Evolutionary conservation across 768 basidiomycete genomes (phyloP), one percentile per base, ranked within the genome.

Genomic region (Boletus reticuloceps): DNA sequence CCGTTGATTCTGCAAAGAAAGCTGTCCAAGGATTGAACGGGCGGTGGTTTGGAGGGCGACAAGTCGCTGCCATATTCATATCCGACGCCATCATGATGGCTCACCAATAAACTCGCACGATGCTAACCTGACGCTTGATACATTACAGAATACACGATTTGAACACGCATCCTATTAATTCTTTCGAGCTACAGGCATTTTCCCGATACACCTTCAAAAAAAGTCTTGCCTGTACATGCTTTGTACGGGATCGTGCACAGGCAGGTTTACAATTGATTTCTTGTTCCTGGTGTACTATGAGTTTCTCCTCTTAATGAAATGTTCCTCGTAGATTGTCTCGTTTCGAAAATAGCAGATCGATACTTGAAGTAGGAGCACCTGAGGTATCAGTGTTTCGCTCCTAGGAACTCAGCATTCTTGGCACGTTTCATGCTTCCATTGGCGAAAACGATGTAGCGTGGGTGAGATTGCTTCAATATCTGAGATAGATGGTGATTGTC

Each of bases 41-140:
- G 50, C 89, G 97, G 56, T 98, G 93, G 91, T 99, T 99, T 67
- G 94, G 93, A 56, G 94, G 94, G 56, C 87, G 87, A 73, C 88
- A 90, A 73, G 83, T 97, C 55, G 83, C 87, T 44, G 94, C 93
- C 60, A 70, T 82, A 53, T 95, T 91, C 76, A 95, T 96, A 65
- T 89, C 92, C 53, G 94, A 96, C 67, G 91, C 91, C 50, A 89
- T 97, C 64, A 91, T 94, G 89, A 89, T 88, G 75, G 91, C 91
- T 58, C 91, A 94, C 68, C 86, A 88, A 75, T 91, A 79, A 75
- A 55, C 39, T 44, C 41, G 19, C 52, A 11, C 34, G 46, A 55
- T 37, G 51, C 63, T 71, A 55, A 70, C 69, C 57, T 61, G 37
- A 70, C 54, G 44, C 50, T 61, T 65, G 53, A 60, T 60, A 56